Base-by-base conservation (phyloP, 2,329 filamentous ascomycete species). In the Aspergillus tubingensis region DNA sequence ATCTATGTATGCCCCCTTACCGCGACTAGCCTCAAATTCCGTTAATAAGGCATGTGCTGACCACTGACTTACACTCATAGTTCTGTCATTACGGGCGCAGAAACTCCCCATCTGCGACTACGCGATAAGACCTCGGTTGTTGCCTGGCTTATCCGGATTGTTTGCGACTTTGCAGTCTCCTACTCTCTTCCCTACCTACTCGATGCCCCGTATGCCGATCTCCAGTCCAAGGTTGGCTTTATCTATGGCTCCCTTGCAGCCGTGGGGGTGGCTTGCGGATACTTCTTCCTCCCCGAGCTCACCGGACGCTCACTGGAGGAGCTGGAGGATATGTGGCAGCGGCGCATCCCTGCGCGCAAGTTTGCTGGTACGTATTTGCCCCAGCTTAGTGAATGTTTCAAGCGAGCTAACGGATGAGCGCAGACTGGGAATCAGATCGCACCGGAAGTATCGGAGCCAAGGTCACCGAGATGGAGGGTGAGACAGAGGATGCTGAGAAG, bases 171-270 rank as follows among this genome's bases (percentile, higher is more conserved):
- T 19, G 52, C 43, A n/a, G 47, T 52, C 11, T 52, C 53, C 23
- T 60, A 60, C 36, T 52, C 54, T 48, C 54, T 49, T 5, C 58
- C 58, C 0, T 60, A 51, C 23, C n/a, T 60, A 8, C 58, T 52
- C 21, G 25, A 60, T 3, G 36, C 47, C 5, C 52, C 21, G 5
- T 60, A 60, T 36, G 53, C 41, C 5, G n/a, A 49, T 27, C 44
- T 60, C 6, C 52, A 43, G 19, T 48, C 49, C 10, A 43, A 51
- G 30, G 50, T 60, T 7, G 58, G 58, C 13, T 57, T 60, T 43
- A 44, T 60, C 10, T 60, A 51, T 30, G 53, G 58, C 25, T 47
- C 51, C 17, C 43, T 38, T 38, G 54, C 58, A 30, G 36, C 54
- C 3, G 8, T 60, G n/a, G 52, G 43, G 15, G 39, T 60, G 13